Percentiles rank a stretch among this genome's conserved stretches.
These are phyloP conservation scores for Parastagonospora nodorum DNA, from an alignment of 2,329 filamentous ascomycete species.

Conservation along the genomic window DNA sequence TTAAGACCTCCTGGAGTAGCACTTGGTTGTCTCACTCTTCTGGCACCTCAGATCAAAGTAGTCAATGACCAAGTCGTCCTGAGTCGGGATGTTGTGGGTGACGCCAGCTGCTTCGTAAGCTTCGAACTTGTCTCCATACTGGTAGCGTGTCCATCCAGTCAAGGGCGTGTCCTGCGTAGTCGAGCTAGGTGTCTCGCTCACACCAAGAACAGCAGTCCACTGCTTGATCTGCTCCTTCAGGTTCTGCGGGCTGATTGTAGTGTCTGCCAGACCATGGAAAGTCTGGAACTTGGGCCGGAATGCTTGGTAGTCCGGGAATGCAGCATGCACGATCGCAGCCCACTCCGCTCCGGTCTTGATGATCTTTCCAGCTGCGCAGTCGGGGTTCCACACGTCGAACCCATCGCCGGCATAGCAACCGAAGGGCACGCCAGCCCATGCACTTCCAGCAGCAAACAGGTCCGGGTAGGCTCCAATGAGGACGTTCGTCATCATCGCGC, in stretches of 20 bases:
- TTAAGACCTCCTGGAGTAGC: constrained; percentile 17
- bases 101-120: constrained; percentile 38
- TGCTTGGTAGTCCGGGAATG: constrained; percentile 37
- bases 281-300: constrained; percentile 41
- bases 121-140: constrained; percentile 38
- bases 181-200: constrained; percentile 26
- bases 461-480: constrained; percentile 41
- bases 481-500: constrained; percentile 45
- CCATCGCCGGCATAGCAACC: constrained; percentile 42
- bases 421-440: constrained; percentile 42
- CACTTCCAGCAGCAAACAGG: constrained; percentile 41
- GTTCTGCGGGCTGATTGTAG: constrained; percentile 37
- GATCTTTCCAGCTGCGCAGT: constrained; percentile 38
- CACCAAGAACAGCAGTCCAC: constrained; percentile 39
- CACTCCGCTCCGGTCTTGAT: constrained; percentile 38
- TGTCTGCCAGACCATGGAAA: constrained; percentile 35
- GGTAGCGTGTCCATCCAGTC: constrained; percentile 35
- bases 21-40: constrained; percentile 10
- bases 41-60: constrained; percentile 39
- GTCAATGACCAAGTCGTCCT: constrained; percentile 36
- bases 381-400: constrained; percentile 39
- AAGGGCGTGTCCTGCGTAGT: constrained; percentile 33
- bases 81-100: constrained; percentile 38
- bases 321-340: constrained; percentile 33
- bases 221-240: constrained; percentile 42